Evolutionary conservation across 805 yeast genomes (phyloP).

Genomic region (Kodamaea kakaduensis): DNA sequence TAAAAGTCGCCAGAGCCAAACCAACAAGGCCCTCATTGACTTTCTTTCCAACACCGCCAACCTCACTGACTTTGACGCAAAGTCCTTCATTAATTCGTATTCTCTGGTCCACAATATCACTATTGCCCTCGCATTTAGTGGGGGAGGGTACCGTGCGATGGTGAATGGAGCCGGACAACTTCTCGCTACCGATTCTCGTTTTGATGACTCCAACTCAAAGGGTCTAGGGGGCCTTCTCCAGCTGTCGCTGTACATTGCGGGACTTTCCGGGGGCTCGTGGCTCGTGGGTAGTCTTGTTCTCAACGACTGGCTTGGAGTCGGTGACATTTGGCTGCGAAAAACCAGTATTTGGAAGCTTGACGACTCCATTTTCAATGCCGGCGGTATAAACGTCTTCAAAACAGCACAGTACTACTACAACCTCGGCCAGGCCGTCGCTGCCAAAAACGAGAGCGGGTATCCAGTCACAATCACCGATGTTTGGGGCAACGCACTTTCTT

Average conservation of each 20-base stretch:
- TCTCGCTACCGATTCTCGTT: conserved; percentile 12
- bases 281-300: conserved; percentile 46
- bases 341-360: conserved; percentile 62
- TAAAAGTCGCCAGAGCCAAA: conserved; percentile 20
- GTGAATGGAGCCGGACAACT: conserved; percentile 16
- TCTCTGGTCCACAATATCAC: conserved; percentile 23
- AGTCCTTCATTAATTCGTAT: conserved; percentile 21
- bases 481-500: conserved; percentile 40
- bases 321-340: conserved; percentile 22
- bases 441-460: conserved; percentile 34
- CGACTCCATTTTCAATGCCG: conserved; percentile 56
- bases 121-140: conserved; percentile 31
- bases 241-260: conserved; percentile 13
- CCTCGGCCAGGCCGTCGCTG: conserved; percentile 21
- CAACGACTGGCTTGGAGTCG: conserved; percentile 35
- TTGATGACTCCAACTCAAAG: conserved; percentile 18
- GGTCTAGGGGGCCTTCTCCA: conserved; percentile 37
- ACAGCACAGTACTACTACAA: conserved; percentile 46
- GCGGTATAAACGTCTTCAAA: conserved; percentile 54
- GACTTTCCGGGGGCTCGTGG: conserved; percentile 56
- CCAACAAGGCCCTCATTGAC: conserved; percentile 26
- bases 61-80: conserved; percentile 31
- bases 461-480: conserved; percentile 35
- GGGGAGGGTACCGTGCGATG: conserved; percentile 38
- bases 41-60: conserved; percentile 29